A percentile compares a stretch with the other conserved stretches of the same genome.
These are phyloP conservation scores for Metschnikowia hibisci DNA, from an alignment of 805 yeast genomes.

Conservation along the genomic window DNA sequence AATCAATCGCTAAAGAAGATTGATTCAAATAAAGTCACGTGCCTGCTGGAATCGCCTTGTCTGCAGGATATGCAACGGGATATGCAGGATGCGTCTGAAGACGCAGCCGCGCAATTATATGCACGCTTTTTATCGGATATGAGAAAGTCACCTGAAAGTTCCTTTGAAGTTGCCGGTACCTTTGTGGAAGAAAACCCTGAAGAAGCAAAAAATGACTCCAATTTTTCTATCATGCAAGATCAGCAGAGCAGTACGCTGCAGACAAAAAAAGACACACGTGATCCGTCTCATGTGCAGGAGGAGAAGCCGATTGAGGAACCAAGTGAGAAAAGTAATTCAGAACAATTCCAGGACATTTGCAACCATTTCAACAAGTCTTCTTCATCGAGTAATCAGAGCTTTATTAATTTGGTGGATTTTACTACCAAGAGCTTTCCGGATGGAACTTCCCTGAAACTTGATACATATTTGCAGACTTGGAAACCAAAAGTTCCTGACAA, in stretches of 20 bases:
- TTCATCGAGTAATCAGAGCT: too few relatives aligned
- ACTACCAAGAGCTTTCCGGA: constrained; percentile 2
- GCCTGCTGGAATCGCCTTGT: too few relatives aligned
- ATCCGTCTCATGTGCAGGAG: too few relatives aligned
- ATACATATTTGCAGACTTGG: not conserved
- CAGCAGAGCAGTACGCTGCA: not conserved
- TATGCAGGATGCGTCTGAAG: not conserved
- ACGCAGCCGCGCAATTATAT: not conserved
- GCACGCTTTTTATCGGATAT: not conserved
- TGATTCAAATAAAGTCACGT: too few relatives aligned
- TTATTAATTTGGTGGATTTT: not conserved
- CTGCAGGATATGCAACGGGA: not conserved
- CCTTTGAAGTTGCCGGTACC: not conserved
- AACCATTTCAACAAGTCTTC: too few relatives aligned
- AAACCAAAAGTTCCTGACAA: constrained; percentile 1
- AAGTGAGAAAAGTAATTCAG: too few relatives aligned
- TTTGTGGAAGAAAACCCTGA: too few relatives aligned
- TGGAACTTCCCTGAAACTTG: constrained; percentile 1
- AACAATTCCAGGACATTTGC: too few relatives aligned
- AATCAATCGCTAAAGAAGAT: too few relatives aligned
- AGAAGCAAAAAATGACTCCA: too few relatives aligned
- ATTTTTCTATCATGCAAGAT: not conserved
- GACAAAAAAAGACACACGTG: too few relatives aligned
- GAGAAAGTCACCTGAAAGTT: not conserved
- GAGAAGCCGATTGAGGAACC: too few relatives aligned